Conservation (phyloP, 208 protist genomes). For the Trypanosoma rangeli region DNA sequence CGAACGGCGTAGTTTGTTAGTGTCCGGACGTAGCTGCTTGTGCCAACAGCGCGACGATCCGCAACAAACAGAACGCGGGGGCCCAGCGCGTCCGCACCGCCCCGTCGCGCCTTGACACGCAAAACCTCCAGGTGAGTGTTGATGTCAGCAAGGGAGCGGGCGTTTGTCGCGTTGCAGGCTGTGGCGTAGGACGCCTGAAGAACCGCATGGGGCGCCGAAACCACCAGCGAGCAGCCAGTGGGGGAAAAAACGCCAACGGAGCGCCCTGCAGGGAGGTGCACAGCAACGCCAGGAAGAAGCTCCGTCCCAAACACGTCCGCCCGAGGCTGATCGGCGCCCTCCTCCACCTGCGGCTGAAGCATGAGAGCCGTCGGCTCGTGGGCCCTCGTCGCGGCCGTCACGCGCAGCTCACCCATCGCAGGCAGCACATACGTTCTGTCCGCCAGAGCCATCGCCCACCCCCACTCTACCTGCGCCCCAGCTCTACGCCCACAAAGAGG, state of each 20-base stretch:
- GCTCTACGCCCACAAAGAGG: not conserved
- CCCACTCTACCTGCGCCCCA: not conserved
- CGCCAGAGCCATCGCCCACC: conserved; percentile 24
- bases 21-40: conserved; percentile 47
- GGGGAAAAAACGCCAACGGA: conserved; percentile 53
- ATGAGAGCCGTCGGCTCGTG: conserved; percentile 31
- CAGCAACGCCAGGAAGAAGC: conserved; percentile 40
- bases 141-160: conserved; percentile 61
- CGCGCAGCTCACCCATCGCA: conserved; percentile 54
- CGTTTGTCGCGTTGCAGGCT: conserved; percentile 33
- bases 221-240: conserved; percentile 52
- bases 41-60: conserved; percentile 44
- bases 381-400: conserved; percentile 28
- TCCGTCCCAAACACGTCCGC: conserved; percentile 66
- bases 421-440: conserved; percentile 47
- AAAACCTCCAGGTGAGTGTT: conserved; percentile 54
- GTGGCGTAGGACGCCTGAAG: conserved; percentile 56
- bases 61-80: conserved; percentile 64
- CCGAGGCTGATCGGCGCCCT: conserved; percentile 28
- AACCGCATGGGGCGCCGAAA: conserved; percentile 40
- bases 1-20: conserved; percentile 58
- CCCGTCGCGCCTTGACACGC: conserved; percentile 37
- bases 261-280: conserved; percentile 43
- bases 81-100: conserved; percentile 33
- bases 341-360: conserved; percentile 24